phyloP scores from a whole-genome alignment of 257 asterid species.

The Solanum rostratum region DNA sequence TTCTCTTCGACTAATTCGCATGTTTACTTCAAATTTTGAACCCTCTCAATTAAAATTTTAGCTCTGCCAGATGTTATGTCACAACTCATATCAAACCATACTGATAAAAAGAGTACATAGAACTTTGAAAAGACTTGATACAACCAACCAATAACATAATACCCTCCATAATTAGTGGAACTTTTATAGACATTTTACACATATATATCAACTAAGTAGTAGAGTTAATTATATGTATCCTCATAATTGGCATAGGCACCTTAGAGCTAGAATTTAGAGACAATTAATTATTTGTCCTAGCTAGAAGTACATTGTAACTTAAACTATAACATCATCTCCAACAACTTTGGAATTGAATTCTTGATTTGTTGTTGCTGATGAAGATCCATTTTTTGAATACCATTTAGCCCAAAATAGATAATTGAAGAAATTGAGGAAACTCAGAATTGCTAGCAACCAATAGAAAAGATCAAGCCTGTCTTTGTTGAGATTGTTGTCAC shows the following conservation, averaged over 20 bases:
- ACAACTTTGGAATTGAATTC: slow-evolving; percentile 19
- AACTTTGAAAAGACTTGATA: too few relatives aligned
- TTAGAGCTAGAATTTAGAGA: neutral
- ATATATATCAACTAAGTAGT: neutral
- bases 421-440: slow-evolving; percentile 65
- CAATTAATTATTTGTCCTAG: neutral
- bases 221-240: neutral
- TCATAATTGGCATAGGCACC: neutral
- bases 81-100: neutral
- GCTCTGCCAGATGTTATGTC: neutral
- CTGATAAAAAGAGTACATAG: neutral
- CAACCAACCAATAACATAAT: neutral
- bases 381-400: slow-evolving; percentile 22
- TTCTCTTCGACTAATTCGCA: too few relatives aligned
- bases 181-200: neutral
- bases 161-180: neutral
- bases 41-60: too few relatives aligned
- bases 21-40: too few relatives aligned
- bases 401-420: slow-evolving; percentile 72
- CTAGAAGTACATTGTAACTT: neutral
- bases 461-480: slow-evolving; percentile 75
- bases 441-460: slow-evolving; percentile 55
- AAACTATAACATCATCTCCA: slow-evolving; percentile 25
- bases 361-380: neutral
- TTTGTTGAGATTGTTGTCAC: slow-evolving; percentile 51